phyloP scores from a whole-genome alignment of 768 basidiomycete genomes.

The Strobilomyces confusus region DNA sequence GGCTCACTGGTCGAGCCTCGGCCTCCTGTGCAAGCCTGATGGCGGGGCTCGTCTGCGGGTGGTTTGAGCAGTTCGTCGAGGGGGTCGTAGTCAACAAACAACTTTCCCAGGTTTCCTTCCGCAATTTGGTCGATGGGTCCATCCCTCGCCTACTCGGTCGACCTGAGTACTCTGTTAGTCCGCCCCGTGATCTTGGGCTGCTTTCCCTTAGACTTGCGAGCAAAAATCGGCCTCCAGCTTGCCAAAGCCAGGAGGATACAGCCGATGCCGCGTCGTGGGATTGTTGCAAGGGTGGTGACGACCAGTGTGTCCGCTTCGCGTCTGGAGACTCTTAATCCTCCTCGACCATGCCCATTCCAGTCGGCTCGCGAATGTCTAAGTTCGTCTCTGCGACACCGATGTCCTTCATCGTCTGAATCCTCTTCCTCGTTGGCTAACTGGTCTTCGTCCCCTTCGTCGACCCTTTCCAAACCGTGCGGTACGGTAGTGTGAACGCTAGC shows the following conservation, averaged over 20 bases:
- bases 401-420: conserved; percentile 49
- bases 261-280: conserved; percentile 26
- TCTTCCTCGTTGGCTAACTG: conserved; percentile 37
- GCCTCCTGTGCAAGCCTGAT: conserved; percentile 57
- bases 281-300: conserved; percentile 19
- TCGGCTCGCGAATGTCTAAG: conserved; percentile 73
- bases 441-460: conserved; percentile 74
- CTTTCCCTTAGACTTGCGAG: no score
- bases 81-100: conserved; percentile 53
- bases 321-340: conserved; percentile 39
- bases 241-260: no score
- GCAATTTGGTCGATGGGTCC: no score
- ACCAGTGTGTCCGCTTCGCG: conserved; percentile 16
- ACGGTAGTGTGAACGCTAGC: conserved; percentile 69
- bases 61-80: conserved; percentile 62
- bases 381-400: conserved; percentile 44
- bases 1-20: conserved; percentile 60
- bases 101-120: no score
- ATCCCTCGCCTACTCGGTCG: no score
- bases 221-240: no score
- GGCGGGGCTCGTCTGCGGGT: conserved; percentile 58
- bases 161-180: no score
- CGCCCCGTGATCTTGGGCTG: no score
- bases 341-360: conserved; percentile 48
- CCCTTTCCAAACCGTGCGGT: conserved; percentile 64